Evolutionary conservation across 2,329 filamentous ascomycete genomes (phyloP).

Genomic region (Sclerotinia subarctica): DNA sequence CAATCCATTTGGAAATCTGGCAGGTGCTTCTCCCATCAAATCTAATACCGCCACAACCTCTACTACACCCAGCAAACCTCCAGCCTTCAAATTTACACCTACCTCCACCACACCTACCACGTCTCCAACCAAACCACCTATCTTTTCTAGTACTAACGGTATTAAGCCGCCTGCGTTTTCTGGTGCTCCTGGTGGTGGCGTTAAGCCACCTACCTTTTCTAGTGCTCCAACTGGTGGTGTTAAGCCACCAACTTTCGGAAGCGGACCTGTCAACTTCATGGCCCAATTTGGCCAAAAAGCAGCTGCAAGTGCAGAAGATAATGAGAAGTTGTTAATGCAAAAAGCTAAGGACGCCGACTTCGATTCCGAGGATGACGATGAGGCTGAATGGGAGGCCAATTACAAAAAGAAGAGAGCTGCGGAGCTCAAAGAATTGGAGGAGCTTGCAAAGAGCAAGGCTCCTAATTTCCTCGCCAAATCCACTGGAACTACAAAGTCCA

Average conservation of each 20-base stretch:
- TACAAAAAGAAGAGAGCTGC: slow-evolving; percentile 28
- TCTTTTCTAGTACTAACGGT: slow-evolving; percentile 5
- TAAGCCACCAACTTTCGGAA: slow-evolving; percentile 32
- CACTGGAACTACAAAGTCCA: slow-evolving; percentile 10
- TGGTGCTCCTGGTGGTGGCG: not conserved
- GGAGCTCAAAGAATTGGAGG: slow-evolving; percentile 28
- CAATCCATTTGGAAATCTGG: slow-evolving; percentile 35
- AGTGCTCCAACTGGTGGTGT: slow-evolving; percentile 19
- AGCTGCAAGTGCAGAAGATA: slow-evolving; percentile 27
- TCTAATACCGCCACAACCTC: slow-evolving; percentile 17
- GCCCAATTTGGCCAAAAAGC: slow-evolving; percentile 32
- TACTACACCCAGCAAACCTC: slow-evolving; percentile 9
- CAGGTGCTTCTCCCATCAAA: slow-evolving; percentile 26
- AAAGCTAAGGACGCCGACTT: slow-evolving; percentile 35
- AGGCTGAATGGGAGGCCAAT: slow-evolving; percentile 31
- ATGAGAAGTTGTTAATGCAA: slow-evolving; percentile 31
- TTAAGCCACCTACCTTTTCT: slow-evolving; percentile 7
- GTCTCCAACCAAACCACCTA: slow-evolving; percentile 23
- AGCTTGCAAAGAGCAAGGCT: slow-evolving; percentile 25
- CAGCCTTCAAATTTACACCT: not conserved
- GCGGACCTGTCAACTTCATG: slow-evolving; percentile 29
- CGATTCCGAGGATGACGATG: slow-evolving; percentile 37
- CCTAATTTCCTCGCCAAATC: slow-evolving; percentile 24
- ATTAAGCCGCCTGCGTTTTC: slow-evolving; percentile 10
- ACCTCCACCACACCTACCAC: slow-evolving; percentile 11